A percentile compares a stretch with the other conserved stretches of the same genome.
Evolutionary conservation across 352 stramenopile species (phyloP).

Genomic region (Pythium biforme): DNA sequence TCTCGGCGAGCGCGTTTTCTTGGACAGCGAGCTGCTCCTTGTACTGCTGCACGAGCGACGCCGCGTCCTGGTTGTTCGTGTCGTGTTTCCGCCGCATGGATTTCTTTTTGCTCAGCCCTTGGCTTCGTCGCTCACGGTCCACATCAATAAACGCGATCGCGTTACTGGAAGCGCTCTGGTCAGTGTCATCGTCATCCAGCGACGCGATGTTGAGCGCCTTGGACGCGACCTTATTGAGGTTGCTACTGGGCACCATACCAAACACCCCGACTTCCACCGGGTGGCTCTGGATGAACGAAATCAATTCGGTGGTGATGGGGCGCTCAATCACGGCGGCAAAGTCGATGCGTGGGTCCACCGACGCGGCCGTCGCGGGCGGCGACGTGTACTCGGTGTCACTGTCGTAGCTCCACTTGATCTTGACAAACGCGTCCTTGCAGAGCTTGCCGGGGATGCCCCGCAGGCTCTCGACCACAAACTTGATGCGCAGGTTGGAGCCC

Average conservation of each 20-base stretch:
- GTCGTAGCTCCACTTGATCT: slow-evolving; percentile 41
- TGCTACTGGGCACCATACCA: slow-evolving; percentile 75
- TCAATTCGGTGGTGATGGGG: slow-evolving; percentile 47
- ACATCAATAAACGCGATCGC: slow-evolving; percentile 59
- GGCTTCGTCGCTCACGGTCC: slow-evolving; percentile 30
- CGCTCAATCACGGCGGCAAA: slow-evolving; percentile 59
- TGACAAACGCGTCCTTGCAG: slow-evolving; percentile 67
- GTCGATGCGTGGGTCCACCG: slow-evolving; percentile 58
- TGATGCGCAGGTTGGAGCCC: slow-evolving; percentile 54
- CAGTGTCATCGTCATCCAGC: slow-evolving; percentile 15
- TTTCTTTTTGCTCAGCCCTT: slow-evolving; percentile 45
- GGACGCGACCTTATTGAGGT: slow-evolving; percentile 70
- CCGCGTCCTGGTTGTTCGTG: slow-evolving; percentile 35
- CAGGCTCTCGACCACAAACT: slow-evolving; percentile 50
- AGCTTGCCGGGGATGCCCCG: slow-evolving; percentile 66
- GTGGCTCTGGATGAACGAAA: slow-evolving; percentile 38
- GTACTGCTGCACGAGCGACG: slow-evolving; percentile 36
- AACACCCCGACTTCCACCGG: slow-evolving; percentile 64
- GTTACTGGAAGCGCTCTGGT: slow-evolving; percentile 3
- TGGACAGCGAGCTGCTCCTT: slow-evolving; percentile 55
- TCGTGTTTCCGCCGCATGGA: slow-evolving; percentile 44
- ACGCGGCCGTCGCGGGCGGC: slow-evolving; percentile 38
- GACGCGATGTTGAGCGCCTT: slow-evolving; percentile 32
- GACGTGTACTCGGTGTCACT: slow-evolving; percentile 47
- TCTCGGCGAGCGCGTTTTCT: slow-evolving; percentile 51